These are phyloP conservation scores for Dioscorea dumetorum DNA, from an alignment of 106 monocot species.

Conservation along the genomic window DNA sequence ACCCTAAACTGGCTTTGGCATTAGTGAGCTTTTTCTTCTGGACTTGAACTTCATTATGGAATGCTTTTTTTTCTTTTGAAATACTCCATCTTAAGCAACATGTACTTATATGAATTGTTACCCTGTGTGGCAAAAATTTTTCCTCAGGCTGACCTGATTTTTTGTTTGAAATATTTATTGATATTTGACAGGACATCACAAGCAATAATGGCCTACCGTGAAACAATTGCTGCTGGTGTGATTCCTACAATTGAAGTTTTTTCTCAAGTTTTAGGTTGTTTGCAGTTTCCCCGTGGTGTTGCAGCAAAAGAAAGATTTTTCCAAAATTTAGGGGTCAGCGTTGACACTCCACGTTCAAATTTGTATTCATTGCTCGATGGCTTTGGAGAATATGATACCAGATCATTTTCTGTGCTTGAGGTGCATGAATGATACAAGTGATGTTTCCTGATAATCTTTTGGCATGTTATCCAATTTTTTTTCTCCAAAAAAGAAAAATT, in stretches of 20 bases:
- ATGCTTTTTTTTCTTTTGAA: no score
- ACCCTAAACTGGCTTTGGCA: no score
- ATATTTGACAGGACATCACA: conserved; percentile 57
- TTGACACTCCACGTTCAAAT: conserved; percentile 53
- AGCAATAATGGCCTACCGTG: conserved; percentile 64
- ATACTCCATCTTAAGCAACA: no score
- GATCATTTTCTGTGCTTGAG: conserved; percentile 76
- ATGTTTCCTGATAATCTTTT: conserved; percentile 1
- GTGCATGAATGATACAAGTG: conserved; percentile 11
- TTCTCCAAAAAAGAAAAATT: neutral
- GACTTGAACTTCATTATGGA: no score
- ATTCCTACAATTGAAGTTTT: conserved; percentile 74
- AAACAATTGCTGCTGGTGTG: conserved; percentile 70
- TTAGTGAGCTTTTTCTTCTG: no score
- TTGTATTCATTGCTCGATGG: conserved; percentile 71
- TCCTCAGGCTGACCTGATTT: neutral
- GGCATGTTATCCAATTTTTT: neutral
- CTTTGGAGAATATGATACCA: conserved; percentile 90
- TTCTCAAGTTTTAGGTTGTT: conserved; percentile 90
- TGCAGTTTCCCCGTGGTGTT: conserved; percentile 67
- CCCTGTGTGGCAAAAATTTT: no score
- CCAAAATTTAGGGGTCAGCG: conserved; percentile 50
- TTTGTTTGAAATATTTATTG: neutral
- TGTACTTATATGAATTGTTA: no score
- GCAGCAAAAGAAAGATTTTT: conserved; percentile 49